These are phyloP conservation scores for Oropetium thomaeum DNA, from an alignment of 176 grass and related monocot species.

Conservation along the genomic window DNA sequence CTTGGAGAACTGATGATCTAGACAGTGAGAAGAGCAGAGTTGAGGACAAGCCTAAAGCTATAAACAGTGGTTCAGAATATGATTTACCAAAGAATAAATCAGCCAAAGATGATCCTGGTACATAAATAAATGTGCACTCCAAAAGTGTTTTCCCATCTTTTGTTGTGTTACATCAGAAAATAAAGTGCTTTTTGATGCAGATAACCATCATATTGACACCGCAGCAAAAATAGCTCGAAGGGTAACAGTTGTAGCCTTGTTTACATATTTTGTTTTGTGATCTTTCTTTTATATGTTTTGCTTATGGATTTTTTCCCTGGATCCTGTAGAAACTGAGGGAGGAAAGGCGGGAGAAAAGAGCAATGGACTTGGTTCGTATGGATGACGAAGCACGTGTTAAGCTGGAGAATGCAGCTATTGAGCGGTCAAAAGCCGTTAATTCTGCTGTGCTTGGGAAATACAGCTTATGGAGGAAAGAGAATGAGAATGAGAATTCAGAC, in stretches of 20 bases:
- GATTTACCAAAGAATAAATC: constrained; percentile 42
- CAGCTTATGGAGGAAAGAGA: constrained; percentile 96
- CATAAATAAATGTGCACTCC: constrained; percentile 13
- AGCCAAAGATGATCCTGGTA: constrained; percentile 59
- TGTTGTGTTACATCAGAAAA: not conserved
- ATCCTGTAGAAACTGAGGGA: constrained; percentile 74
- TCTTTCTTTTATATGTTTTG: not conserved
- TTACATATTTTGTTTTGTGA: constrained; percentile 29
- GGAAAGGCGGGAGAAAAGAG: constrained; percentile 79
- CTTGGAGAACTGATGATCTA: constrained; percentile 82
- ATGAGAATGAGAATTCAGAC: constrained; percentile 91
- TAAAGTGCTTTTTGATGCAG: constrained; percentile 44
- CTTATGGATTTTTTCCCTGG: not conserved
- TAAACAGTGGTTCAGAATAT: constrained; percentile 43
- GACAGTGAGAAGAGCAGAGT: constrained; percentile 32
- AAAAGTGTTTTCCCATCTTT: constrained; percentile 17
- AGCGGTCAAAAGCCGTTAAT: constrained; percentile 87
- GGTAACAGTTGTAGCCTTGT: constrained; percentile 49
- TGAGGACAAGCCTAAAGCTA: constrained; percentile 44
- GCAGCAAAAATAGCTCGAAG: constrained; percentile 61
- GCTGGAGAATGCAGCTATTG: constrained; percentile 88
- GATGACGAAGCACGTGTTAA: constrained; percentile 86
- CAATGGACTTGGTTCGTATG: constrained; percentile 67
- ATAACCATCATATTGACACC: constrained; percentile 53
- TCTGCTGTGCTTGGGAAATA: constrained; percentile 96